These are phyloP conservation scores for Fusarium udum DNA, from an alignment of 2,329 filamentous ascomycete species.

Conservation along the genomic window DNA sequence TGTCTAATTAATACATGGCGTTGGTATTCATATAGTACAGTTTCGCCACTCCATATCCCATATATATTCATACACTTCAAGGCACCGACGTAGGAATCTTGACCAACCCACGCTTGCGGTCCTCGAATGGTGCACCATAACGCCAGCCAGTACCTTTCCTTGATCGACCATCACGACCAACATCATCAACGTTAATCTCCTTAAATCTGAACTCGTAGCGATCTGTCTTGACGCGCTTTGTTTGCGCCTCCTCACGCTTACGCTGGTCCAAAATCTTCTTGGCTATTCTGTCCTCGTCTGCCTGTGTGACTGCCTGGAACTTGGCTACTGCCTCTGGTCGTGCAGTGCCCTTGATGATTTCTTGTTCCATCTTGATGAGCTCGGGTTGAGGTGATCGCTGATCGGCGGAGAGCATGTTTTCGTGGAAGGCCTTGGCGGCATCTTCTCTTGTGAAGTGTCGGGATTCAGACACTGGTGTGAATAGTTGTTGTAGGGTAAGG, in stretches of 20 bases:
- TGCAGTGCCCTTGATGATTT: slow-evolving; percentile 52
- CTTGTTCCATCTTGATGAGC: slow-evolving; percentile 65
- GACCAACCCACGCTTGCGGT: slow-evolving; percentile 69
- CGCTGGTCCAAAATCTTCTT: slow-evolving; percentile 45
- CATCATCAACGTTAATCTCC: slow-evolving; percentile 65
- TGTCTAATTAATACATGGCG: slow-evolving; percentile 37
- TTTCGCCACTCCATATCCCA: slow-evolving; percentile 28
- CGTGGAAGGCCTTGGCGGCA: slow-evolving; percentile 71
- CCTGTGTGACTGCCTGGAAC: slow-evolving; percentile 56
- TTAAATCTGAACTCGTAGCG: slow-evolving; percentile 72
- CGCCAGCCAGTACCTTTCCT: slow-evolving; percentile 66
- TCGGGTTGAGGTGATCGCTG: slow-evolving; percentile 70
- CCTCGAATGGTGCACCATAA: slow-evolving; percentile 70
- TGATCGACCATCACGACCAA: slow-evolving; percentile 63
- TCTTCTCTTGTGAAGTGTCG: slow-evolving; percentile 71
- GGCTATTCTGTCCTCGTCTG: slow-evolving; percentile 54
- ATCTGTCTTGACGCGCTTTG: slow-evolving; percentile 57
- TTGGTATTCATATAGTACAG: slow-evolving; percentile 43
- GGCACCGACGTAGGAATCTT: slow-evolving; percentile 74
- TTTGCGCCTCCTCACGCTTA: slow-evolving; percentile 52
- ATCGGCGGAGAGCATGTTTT: slow-evolving; percentile 68
- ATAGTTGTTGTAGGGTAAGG: slow-evolving; percentile 71
- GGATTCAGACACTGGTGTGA: slow-evolving; percentile 70
- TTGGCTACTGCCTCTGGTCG: slow-evolving; percentile 50
- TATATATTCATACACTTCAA: slow-evolving; percentile 46